phyloP scores from a whole-genome alignment of 768 basidiomycete genomes.

The Suillus brevipes region DNA sequence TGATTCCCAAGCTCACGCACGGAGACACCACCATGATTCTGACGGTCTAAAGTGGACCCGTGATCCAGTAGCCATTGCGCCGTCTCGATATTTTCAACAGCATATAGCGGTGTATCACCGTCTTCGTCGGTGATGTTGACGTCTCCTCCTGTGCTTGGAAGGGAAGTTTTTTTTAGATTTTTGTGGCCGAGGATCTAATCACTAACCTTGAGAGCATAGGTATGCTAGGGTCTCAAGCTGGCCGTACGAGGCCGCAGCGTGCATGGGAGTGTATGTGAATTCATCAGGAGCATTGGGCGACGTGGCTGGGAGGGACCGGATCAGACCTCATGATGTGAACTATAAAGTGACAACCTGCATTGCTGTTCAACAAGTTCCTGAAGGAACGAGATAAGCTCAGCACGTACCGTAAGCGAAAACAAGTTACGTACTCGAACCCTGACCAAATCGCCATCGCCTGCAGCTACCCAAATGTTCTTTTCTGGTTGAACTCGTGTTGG shows the following conservation, averaged over 20 bases:
- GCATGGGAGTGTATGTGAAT: slow-evolving; percentile 86
- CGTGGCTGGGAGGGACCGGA: slow-evolving; percentile 42
- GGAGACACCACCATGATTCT: slow-evolving; percentile 73
- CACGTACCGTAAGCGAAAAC: neutral
- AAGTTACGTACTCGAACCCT: slow-evolving; percentile 63
- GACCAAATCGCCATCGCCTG: slow-evolving; percentile 84
- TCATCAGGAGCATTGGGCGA: slow-evolving; percentile 73
- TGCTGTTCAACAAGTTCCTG: slow-evolving; percentile 63
- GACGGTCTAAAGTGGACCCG: slow-evolving; percentile 63
- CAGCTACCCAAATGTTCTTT: slow-evolving; percentile 90
- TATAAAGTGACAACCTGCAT: slow-evolving; percentile 41
- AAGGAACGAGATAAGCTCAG: slow-evolving; percentile 5
- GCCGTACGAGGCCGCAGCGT: slow-evolving; percentile 92
- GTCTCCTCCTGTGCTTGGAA: slow-evolving; percentile 62
- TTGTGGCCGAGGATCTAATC: slow-evolving; percentile 4
- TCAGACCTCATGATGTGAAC: slow-evolving; percentile 33
- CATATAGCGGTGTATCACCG: slow-evolving; percentile 90
- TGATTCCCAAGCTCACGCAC: slow-evolving; percentile 45
- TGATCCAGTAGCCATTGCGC: slow-evolving; percentile 78
- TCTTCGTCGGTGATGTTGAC: slow-evolving; percentile 85
- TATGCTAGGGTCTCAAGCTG: slow-evolving; percentile 76
- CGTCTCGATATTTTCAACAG: slow-evolving; percentile 78
- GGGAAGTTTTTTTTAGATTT: neutral
- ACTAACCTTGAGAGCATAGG: slow-evolving; percentile 67
- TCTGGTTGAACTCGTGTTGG: slow-evolving; percentile 26